Conservation (phyloP, 495 filamentous ascomycete genomes). For the Penicillium coprophilum region DNA sequence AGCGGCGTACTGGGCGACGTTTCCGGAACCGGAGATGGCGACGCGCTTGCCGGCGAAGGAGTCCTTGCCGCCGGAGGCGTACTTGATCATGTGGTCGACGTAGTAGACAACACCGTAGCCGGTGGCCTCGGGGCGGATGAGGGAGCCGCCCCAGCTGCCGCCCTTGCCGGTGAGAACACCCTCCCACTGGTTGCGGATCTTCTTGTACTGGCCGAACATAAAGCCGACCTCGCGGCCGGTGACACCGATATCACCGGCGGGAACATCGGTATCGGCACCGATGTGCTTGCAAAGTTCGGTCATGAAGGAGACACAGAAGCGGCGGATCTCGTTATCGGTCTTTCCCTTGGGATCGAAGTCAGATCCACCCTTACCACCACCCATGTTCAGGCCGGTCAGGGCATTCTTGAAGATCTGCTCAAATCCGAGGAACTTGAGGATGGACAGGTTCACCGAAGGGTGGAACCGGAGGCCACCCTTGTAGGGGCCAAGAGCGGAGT, state of each 20-base stretch:
- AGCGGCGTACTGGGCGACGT: conserved; percentile 97
- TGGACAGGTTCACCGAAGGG: conserved; percentile 92
- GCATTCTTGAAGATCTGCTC: conserved; percentile 99
- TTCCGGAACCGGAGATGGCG: conserved; percentile 94
- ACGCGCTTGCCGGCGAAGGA: conserved; percentile 89
- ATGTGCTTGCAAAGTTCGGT: conserved; percentile 92
- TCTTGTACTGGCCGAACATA: conserved; percentile 94
- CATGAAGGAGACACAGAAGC: conserved; percentile 98
- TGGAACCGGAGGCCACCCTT: conserved; percentile 98
- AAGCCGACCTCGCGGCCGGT: conserved; percentile 91
- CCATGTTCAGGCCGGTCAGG: conserved; percentile 93
- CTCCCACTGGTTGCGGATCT: conserved; percentile 85
- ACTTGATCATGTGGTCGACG: conserved; percentile 91
- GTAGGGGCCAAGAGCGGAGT: conserved; percentile 96
- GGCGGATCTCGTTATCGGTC: conserved; percentile 93
- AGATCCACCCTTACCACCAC: conserved; percentile 96
- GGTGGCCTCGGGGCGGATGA: conserved; percentile 97
- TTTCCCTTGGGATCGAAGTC: conserved; percentile 99
- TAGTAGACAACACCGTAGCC: conserved; percentile 98
- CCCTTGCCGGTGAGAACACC: conserved; percentile 97
- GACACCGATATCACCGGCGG: conserved; percentile 90
- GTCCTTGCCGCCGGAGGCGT: conserved; percentile 77
- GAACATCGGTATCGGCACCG: conserved; percentile 91
- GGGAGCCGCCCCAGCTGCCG: conserved; percentile 82
- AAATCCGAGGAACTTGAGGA: conserved; percentile 97